Conservation (phyloP, 495 filamentous ascomycete species). For the Neurospora terricola region DNA sequence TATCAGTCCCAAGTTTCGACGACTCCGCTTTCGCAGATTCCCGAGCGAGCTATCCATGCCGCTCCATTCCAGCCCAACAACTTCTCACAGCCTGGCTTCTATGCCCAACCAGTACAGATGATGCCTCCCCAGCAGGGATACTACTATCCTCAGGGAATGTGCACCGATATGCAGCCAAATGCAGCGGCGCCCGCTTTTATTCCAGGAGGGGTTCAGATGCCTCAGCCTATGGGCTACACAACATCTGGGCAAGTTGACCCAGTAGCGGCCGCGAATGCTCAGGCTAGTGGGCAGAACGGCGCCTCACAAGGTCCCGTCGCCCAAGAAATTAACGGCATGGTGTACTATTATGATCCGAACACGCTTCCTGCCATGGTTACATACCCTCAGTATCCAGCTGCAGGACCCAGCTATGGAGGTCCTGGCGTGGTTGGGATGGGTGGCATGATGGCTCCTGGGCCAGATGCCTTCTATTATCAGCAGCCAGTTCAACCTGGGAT, state of each 20-base stretch:
- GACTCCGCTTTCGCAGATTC: conserved; percentile 91
- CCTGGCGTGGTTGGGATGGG: conserved; percentile 55
- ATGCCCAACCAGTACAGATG: conserved; percentile 43
- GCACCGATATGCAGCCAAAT: conserved; percentile 39
- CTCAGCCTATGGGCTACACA: conserved; percentile 35
- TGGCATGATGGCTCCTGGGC: conserved; percentile 68
- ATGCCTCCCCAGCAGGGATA: conserved; percentile 45
- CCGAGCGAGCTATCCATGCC: conserved; percentile 88
- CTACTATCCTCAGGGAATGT: conserved; percentile 46
- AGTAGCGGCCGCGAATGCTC: conserved; percentile 3
- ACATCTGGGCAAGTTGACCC: conserved; percentile 34
- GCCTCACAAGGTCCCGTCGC: conserved; percentile 64
- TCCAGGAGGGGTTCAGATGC: conserved; percentile 40
- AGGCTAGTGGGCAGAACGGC: conserved; percentile 12
- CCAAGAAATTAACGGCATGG: conserved; percentile 88
- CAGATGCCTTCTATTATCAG: conserved; percentile 65
- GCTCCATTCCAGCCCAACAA: conserved; percentile 78
- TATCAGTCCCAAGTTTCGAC: conserved; percentile 66
- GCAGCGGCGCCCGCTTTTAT: conserved; percentile 49
- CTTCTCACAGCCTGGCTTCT: conserved; percentile 56
- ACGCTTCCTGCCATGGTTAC: conserved; percentile 51
- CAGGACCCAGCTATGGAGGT: conserved; percentile 38
- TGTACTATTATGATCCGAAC: conserved; percentile 82
- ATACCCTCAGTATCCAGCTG: conserved; percentile 38
- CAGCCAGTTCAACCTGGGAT: conserved; percentile 46